These are phyloP conservation scores for Penicillium coprophilum DNA, from an alignment of 495 filamentous ascomycete genomes.

Conservation along the genomic window DNA sequence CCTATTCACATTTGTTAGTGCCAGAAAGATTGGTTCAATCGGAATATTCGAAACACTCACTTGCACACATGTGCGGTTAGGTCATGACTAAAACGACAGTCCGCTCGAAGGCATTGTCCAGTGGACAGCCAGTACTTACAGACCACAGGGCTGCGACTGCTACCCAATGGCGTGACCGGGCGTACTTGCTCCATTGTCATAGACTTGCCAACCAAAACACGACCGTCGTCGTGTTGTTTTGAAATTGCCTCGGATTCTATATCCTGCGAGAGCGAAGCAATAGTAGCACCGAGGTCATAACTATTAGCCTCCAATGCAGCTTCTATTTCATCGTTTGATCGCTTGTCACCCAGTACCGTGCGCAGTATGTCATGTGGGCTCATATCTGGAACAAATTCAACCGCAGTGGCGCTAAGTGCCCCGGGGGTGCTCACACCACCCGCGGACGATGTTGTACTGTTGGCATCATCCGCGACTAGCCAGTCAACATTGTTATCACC, in stretches of 20 bases:
- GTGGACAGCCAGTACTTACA: constrained; percentile 96
- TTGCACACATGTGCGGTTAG: constrained; percentile 96
- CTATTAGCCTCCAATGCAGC: constrained; percentile 80
- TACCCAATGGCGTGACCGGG: constrained; percentile 68
- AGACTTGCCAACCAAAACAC: constrained; percentile 84
- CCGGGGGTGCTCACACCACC: constrained; percentile 59
- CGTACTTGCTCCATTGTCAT: constrained; percentile 71
- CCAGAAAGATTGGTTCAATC: not conserved
- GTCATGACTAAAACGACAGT: constrained; percentile 97
- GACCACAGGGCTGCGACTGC: constrained; percentile 76
- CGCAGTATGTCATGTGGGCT: constrained; percentile 97
- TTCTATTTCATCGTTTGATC: constrained; percentile 92
- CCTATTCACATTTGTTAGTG: constrained; percentile 42
- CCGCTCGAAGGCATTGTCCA: constrained; percentile 87
- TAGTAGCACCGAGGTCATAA: constrained; percentile 89
- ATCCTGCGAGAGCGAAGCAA: constrained; percentile 77
- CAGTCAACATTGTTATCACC: constrained; percentile 90
- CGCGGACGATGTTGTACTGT: constrained; percentile 72
- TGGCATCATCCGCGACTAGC: constrained; percentile 88
- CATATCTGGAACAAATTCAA: constrained; percentile 89
- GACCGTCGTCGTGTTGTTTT: constrained; percentile 40
- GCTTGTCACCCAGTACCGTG: constrained; percentile 86
- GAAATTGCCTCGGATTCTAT: constrained; percentile 34
- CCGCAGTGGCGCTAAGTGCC: constrained; percentile 71
- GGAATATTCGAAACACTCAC: constrained; percentile 55